Evolutionary conservation across 768 basidiomycete genomes (phyloP), one percentile per base, ranked within the genome.

Genomic region (Serendipita sp.): DNA sequence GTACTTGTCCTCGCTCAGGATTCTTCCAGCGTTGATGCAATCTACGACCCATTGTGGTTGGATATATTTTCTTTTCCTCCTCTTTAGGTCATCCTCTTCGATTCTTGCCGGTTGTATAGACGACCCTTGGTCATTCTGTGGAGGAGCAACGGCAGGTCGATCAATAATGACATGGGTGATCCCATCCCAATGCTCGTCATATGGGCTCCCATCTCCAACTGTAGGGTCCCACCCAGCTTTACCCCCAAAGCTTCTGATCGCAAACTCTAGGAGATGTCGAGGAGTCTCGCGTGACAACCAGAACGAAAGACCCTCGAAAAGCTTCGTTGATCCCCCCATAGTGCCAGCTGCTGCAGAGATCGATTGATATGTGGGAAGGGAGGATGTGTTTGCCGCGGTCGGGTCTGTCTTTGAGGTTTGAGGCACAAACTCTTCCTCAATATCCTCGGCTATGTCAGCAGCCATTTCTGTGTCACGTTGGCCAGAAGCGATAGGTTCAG

Each of bases 11-110:
- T 93, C 89, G 0, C 91, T 80, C 34, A 97, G 79, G 66, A 95
- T 80, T 73, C 82, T 89, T 8, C 86, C 85, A 5, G 84, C 81
- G 73, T 99, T 99, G 72, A 96, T 85, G 73, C 89, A 96, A 73
- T 99, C 96, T 41, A 91, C 90, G 36, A 96, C 81, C 96, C 96
- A 98, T 74, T 98, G 95, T 10, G 96, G 96, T 74, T 98, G 96
- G 16, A 98, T 81, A 73, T 88, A 91, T 71, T 89, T 91, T 70
- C 92, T 81, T 72, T 83, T 82, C 48, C 84, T 79, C 47, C 80
- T 78, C 69, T 85, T 83, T 69, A 81, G 80, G 68, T 86, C 82
- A 63, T 81, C 82, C 15, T 77, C 68, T 0, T 80, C 79, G 70
- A 83, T 85, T 30, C 71, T 62, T n/a, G 10, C 56, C 13, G 30